Percentiles rank a stretch among this genome's conserved stretches.
phyloP scores from a whole-genome alignment of 352 stramenopile species.

The Pythium myriotylum region DNA sequence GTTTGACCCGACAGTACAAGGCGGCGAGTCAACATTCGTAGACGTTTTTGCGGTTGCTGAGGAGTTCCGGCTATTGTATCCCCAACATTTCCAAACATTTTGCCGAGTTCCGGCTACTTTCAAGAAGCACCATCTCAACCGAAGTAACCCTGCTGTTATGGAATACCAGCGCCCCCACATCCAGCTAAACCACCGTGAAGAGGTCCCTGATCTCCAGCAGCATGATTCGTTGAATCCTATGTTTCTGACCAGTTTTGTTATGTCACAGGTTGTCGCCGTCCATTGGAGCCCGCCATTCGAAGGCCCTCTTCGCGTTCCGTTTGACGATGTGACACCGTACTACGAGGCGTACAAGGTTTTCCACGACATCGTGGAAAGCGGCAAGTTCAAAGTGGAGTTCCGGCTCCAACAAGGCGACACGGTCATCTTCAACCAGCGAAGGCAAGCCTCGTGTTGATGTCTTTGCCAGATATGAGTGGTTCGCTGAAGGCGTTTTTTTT shows the following conservation, averaged over 20 bases:
- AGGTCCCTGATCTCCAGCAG: conserved; percentile 35
- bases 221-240: not conserved
- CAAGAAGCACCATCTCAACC: conserved; percentile 92
- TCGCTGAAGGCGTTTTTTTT: not conserved
- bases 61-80: conserved; percentile 64
- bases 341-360: conserved; percentile 86
- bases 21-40: conserved; percentile 85
- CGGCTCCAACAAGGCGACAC: conserved; percentile 77
- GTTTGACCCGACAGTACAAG: conserved; percentile 85
- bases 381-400: conserved; percentile 76
- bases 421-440: conserved; percentile 86
- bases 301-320: conserved; percentile 84
- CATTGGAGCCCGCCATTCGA: conserved; percentile 96
- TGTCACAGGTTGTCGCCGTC: conserved; percentile 77
- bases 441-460: conserved; percentile 25
- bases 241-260: not conserved
- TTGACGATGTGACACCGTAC: conserved; percentile 73
- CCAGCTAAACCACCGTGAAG: conserved; percentile 77
- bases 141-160: conserved; percentile 89
- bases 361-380: conserved; percentile 77
- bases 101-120: conserved; percentile 92
- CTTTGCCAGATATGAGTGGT: not conserved
- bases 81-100: conserved; percentile 75
- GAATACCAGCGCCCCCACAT: conserved; percentile 95
- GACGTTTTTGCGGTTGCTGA: conserved; percentile 80